Conservation (phyloP, 1,139 yeast species). For the Taphrina sp. region DNA sequence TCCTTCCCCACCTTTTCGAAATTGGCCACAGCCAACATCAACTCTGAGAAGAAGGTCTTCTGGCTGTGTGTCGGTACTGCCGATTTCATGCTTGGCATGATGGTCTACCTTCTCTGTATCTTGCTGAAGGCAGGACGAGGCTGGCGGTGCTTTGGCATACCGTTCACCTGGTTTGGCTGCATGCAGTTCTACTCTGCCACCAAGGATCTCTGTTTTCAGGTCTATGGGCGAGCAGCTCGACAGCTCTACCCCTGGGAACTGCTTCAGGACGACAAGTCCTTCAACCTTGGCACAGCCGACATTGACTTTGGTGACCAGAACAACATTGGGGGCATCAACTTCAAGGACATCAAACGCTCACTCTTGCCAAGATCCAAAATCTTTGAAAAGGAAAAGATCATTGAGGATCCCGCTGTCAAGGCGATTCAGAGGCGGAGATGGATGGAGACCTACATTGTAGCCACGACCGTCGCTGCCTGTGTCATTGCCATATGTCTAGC, state of each 20-base stretch:
- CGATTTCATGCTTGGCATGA: slow-evolving; percentile 22
- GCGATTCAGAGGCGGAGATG: slow-evolving; percentile 26
- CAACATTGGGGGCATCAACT: slow-evolving; percentile 26
- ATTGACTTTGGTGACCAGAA: slow-evolving; percentile 17
- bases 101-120: slow-evolving; percentile 28
- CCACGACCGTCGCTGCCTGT: slow-evolving; percentile 30
- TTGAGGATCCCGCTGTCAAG: slow-evolving; percentile 29
- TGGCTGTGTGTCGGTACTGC: slow-evolving; percentile 26
- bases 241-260: slow-evolving; percentile 32
- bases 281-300: slow-evolving; percentile 26
- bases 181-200: slow-evolving; percentile 31
- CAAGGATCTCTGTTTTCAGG: slow-evolving; percentile 29
- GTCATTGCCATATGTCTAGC: slow-evolving; percentile 29
- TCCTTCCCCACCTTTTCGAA: slow-evolving; percentile 28
- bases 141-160: slow-evolving; percentile 28
- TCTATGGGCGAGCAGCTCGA: slow-evolving; percentile 31
- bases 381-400: slow-evolving; percentile 31
- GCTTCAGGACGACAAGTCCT: slow-evolving; percentile 29
- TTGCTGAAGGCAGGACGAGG: slow-evolving; percentile 29
- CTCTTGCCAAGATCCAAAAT: slow-evolving; percentile 21
- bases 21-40: slow-evolving; percentile 27
- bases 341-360: slow-evolving; percentile 19
- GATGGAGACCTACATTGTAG: slow-evolving; percentile 30
- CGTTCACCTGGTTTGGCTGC: slow-evolving; percentile 32
- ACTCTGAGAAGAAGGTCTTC: slow-evolving; percentile 24